phyloP scores from a whole-genome alignment of 805 yeast species.

The Pichia kluyveri region DNA sequence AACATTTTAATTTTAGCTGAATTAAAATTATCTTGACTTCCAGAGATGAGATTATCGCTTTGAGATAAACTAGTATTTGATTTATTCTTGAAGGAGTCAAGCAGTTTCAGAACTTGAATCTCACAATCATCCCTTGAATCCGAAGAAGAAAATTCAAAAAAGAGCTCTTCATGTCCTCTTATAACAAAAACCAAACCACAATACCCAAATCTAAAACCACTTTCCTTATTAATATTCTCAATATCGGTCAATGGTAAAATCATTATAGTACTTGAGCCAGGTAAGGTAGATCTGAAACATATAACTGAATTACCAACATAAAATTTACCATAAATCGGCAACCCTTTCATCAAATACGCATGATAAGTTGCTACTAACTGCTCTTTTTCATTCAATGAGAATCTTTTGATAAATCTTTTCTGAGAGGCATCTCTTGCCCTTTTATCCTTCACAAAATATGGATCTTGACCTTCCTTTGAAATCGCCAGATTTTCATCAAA shows the following conservation, averaged over 20 bases:
- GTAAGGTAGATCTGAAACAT: conserved; percentile 75
- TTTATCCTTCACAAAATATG: conserved; percentile 36
- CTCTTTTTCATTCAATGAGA: conserved; percentile 48
- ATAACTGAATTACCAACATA: conserved; percentile 60
- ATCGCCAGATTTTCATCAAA: conserved; percentile 35
- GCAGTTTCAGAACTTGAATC: conserved; percentile 37
- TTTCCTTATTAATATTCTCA: conserved; percentile 58
- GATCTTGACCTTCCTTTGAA: conserved; percentile 37
- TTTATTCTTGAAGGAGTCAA: conserved; percentile 32
- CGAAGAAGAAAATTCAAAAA: conserved; percentile 63
- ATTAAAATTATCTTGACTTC: conserved; percentile 14
- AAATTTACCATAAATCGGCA: conserved; percentile 78
- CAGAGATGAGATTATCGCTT: background rate
- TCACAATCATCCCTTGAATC: conserved; percentile 69
- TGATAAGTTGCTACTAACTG: conserved; percentile 59
- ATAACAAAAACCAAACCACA: conserved; percentile 63
- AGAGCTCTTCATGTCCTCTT: conserved; percentile 67
- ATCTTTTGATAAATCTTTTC: conserved; percentile 36
- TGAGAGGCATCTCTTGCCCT: conserved; percentile 29
- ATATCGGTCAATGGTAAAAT: conserved; percentile 68
- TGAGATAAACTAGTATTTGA: background rate
- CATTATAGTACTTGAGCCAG: conserved; percentile 75
- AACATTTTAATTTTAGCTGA: conserved; percentile 48
- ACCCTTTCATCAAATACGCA: conserved; percentile 55
- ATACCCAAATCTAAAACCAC: conserved; percentile 61